phyloP scores from a whole-genome alignment of 441 rosid species.

The Brassica hybrid region DNA sequence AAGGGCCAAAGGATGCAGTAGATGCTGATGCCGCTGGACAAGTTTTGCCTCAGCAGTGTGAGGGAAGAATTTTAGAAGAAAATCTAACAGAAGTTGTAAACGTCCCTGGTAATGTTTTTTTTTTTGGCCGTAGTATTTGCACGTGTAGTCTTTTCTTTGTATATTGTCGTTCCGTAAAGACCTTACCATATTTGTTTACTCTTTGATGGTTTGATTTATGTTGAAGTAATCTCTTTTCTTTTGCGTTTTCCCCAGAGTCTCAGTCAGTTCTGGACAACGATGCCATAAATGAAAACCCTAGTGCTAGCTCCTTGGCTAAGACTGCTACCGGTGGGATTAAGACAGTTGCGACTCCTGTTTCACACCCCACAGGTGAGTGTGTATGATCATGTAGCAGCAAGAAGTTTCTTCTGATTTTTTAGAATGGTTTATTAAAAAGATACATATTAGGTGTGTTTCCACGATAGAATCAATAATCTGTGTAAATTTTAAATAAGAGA shows the following conservation, averaged over 20 bases:
- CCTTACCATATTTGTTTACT: slow-evolving; percentile 7
- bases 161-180: background rate
- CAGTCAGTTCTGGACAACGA: slow-evolving; percentile 20
- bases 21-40: no score
- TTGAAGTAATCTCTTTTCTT: background rate
- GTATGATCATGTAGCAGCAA: slow-evolving; percentile 12
- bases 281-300: slow-evolving; percentile 15
- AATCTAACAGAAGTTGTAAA: no score
- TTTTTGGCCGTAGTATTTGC: no score
- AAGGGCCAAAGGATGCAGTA: no score
- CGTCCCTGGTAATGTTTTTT: no score
- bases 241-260: slow-evolving; percentile 29
- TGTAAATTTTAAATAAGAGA: background rate
- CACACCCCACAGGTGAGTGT: slow-evolving; percentile 35
- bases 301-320: slow-evolving; percentile 24
- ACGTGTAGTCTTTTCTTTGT: background rate
- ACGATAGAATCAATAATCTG: background rate
- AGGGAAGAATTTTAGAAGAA: no score
- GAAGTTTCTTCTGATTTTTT: slow-evolving; percentile 15
- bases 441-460: background rate
- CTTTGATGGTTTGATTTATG: slow-evolving; percentile 21
- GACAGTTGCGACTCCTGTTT: slow-evolving; percentile 21
- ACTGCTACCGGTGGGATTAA: slow-evolving; percentile 20
- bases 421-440: background rate
- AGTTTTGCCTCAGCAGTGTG: no score